Evolutionary conservation across 2,329 filamentous ascomycete genomes (phyloP).

Genomic region (Pseudogymnoascus verrucosus): DNA sequence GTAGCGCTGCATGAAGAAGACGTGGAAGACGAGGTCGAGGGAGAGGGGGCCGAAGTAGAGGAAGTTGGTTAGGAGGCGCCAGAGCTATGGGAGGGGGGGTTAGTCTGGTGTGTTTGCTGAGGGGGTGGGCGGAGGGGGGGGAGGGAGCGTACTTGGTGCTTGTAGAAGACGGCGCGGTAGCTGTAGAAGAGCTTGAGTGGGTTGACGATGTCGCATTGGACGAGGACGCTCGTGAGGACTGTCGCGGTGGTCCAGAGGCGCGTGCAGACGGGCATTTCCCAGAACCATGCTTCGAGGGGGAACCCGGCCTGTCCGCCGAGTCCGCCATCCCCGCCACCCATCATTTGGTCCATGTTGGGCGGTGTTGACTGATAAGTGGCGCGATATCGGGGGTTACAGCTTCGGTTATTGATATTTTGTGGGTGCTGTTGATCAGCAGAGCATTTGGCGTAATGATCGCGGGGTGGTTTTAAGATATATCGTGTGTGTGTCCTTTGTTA

Average conservation of each 20-base stretch:
- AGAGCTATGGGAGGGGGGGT: conserved; percentile 56
- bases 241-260: conserved; percentile 95
- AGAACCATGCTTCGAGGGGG: conserved; percentile 95
- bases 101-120: too few species aligned
- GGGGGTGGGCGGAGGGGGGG: not conserved
- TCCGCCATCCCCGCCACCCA: conserved; percentile 27
- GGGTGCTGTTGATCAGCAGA: not conserved
- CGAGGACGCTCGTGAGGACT: conserved; percentile 75
- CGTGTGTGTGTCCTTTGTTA: not conserved
- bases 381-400: not conserved
- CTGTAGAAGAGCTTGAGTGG: conserved; percentile 97
- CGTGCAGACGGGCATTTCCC: conserved; percentile 95
- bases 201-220: conserved; percentile 87
- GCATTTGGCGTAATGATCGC: not conserved
- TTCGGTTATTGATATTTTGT: not conserved
- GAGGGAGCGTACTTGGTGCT: conserved; percentile 66
- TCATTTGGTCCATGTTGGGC: conserved; percentile 28
- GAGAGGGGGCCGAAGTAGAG: conserved; percentile 94
- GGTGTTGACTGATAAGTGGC: not conserved
- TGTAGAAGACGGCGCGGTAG: conserved; percentile 81
- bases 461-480: not conserved
- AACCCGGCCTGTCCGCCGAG: conserved; percentile 51
- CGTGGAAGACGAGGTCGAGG: conserved; percentile 90
- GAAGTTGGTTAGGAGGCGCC: conserved; percentile 93
- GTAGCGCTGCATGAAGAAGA: conserved; percentile 97